Conservation (phyloP, 2,329 filamentous ascomycete species). For the Aspergillus sojae region DNA sequence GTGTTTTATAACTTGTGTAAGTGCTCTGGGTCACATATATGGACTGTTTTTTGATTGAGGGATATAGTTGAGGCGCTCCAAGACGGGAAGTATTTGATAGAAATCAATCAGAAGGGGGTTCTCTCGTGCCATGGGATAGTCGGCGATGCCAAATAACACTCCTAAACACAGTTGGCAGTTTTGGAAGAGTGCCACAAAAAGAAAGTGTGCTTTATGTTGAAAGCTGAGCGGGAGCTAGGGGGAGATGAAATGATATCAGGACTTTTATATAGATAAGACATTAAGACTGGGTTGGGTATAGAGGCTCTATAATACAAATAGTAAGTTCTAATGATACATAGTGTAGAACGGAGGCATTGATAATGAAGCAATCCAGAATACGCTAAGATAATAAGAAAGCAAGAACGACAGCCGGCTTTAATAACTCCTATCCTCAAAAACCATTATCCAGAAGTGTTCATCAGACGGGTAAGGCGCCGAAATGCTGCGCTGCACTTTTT, state of each 20-base stretch:
- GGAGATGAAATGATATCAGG: not conserved
- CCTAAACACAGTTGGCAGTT: no score
- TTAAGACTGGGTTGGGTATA: not conserved
- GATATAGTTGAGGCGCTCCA: no score
- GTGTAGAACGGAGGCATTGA: not conserved
- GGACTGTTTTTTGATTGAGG: no score
- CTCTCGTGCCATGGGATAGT: no score
- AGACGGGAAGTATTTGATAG: no score
- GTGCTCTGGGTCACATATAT: no score
- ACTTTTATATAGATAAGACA: not conserved
- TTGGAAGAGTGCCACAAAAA: not conserved
- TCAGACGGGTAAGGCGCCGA: not conserved
- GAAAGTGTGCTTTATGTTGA: not conserved
- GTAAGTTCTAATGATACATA: not conserved
- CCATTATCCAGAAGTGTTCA: not conserved
- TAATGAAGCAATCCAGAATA: not conserved
- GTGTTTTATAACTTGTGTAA: no score
- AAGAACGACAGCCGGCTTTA: not conserved
- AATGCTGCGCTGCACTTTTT: constrained; percentile 13
- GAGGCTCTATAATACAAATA: not conserved
- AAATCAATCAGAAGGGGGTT: no score
- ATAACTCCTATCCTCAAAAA: no score
- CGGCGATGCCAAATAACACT: no score
- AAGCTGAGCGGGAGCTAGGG: not conserved
- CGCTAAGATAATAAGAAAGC: not conserved